Evolutionary conservation across 2,329 filamentous ascomycete genomes (phyloP), one percentile per base, ranked within the genome.

Genomic region (Ophiostoma populinum): DNA sequence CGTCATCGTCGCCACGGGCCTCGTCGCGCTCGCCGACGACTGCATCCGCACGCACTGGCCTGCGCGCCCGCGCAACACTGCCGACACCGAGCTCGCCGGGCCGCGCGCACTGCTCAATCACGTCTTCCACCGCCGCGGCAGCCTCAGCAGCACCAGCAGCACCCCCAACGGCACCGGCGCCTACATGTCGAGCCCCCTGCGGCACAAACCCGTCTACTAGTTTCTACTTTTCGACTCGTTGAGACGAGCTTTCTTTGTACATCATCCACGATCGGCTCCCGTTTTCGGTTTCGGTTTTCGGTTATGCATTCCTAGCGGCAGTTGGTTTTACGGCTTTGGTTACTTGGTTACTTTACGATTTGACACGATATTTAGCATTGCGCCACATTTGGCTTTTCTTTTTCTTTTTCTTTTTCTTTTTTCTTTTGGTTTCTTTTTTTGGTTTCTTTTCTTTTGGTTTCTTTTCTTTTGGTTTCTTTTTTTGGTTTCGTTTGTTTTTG

Each of bases 1-100:
- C 53, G 77, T 92, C 44, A 77, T 95, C 43, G 69, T 95, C 42
- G 73, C 85, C 31, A 90, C 85, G n/a, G 87, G 87, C 17, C 68
- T 95, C 45, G 75, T 92, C 46, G 73, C 80, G 7, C 70, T 95
- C 29, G 78, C 92, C 34, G 87, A 95, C 50, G 83, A 95, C 57
- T 82, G 75, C 58, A 93, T 95, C 61, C 80, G 81, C 55, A 67
- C 72, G 41, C 72, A 70, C 39, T 90, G 82, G 71, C 73, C 62
- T 45, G 54, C 55, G 25, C 61, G 59, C 49, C 66, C 61, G 46
- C 40, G 47, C 11, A 9, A 6, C 56, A 55, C 36, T 55, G 51
- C 40, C 49, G 57, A 40, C 49, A 52, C 18, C 43, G 58, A 57
- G 40, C 51, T 54, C 33, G 45, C 53, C 40, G 48, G 49, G 17